Conservation (phyloP, 805 yeast genomes). For the Candida maltosa region DNA sequence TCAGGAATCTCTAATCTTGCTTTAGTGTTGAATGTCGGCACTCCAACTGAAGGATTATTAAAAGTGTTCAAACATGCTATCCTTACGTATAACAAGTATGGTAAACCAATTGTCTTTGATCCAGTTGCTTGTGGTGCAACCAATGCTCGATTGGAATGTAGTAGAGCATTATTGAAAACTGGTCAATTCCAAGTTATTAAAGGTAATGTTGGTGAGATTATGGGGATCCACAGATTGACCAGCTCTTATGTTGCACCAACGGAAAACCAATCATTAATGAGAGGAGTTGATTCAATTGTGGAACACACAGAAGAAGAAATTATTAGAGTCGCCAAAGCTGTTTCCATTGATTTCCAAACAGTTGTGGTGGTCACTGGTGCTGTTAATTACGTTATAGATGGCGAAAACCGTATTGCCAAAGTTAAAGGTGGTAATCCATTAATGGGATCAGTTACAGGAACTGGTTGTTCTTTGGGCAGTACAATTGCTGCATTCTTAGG, state of each 20-base stretch:
- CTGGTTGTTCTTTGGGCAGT: conserved; percentile 83
- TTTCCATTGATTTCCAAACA: conserved; percentile 50
- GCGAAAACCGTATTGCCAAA: conserved; percentile 7
- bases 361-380: conserved; percentile 73
- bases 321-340: conserved; percentile 40
- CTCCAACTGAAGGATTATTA: conserved; percentile 48
- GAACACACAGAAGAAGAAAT: conserved; percentile 19
- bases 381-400: conserved; percentile 24
- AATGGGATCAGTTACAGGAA: conserved; percentile 72
- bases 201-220: conserved; percentile 84
- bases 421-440: conserved; percentile 57
- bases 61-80: conserved; percentile 50
- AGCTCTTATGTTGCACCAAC: conserved; percentile 18
- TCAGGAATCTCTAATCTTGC: conserved; percentile 45
- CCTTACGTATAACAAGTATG: conserved; percentile 50
- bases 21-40: conserved; percentile 73
- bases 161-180: conserved; percentile 46
- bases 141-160: conserved; percentile 46
- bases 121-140: conserved; percentile 96
- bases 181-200: conserved; percentile 69
- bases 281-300: conserved; percentile 65
- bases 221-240: conserved; percentile 48
- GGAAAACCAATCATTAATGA: conserved; percentile 42
- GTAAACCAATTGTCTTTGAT: conserved; percentile 71
- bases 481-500: conserved; percentile 59